Percentiles rank a stretch among this genome's conserved stretches.
These are phyloP conservation scores for Dryadomyces sulphureus DNA, from an alignment of 2,329 filamentous ascomycete species.

Conservation along the genomic window DNA sequence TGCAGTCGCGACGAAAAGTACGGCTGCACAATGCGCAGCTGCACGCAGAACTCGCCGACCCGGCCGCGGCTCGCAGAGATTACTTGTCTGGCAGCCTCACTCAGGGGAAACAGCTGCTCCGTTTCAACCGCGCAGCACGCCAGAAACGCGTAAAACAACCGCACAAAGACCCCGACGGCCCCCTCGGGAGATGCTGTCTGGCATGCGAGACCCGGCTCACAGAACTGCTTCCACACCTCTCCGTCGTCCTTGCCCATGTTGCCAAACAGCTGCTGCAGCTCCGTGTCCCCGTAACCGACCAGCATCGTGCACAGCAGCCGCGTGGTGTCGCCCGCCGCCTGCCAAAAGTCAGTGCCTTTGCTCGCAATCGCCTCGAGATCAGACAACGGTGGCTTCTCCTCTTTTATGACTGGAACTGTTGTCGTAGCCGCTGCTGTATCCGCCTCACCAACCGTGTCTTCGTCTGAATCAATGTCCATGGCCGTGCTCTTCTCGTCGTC, in stretches of 20 bases:
- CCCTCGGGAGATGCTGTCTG: not conserved
- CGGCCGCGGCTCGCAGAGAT: conserved; percentile 3
- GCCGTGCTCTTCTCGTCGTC: conserved; percentile 16
- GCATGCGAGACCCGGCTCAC: conserved; percentile 1
- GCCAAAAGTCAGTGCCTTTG: conserved; percentile 8
- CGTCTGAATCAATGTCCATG: not conserved
- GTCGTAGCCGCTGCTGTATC: not conserved
- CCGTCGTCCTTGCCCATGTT: not conserved
- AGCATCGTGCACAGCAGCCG: conserved; percentile 10
- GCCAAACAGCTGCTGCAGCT: conserved; percentile 4
- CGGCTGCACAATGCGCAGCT: conserved; percentile 10
- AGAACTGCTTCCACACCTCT: conserved; percentile 7
- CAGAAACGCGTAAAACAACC: conserved; percentile 13
- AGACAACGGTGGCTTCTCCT: not conserved
- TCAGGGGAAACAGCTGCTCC: not conserved
- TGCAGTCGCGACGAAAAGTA: conserved; percentile 6
- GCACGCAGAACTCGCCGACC: conserved; percentile 11
- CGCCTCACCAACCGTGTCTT: not conserved
- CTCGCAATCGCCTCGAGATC: conserved; percentile 6
- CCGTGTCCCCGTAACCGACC: not conserved
- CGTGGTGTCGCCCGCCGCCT: conserved; percentile 1
- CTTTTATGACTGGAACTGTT: not conserved
- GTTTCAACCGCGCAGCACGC: conserved; percentile 5
- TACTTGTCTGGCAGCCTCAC: not conserved
- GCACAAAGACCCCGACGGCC: conserved; percentile 8